These are phyloP conservation scores for Xylaria telfairii DNA, from an alignment of 495 filamentous ascomycete genomes.

Conservation along the genomic window DNA sequence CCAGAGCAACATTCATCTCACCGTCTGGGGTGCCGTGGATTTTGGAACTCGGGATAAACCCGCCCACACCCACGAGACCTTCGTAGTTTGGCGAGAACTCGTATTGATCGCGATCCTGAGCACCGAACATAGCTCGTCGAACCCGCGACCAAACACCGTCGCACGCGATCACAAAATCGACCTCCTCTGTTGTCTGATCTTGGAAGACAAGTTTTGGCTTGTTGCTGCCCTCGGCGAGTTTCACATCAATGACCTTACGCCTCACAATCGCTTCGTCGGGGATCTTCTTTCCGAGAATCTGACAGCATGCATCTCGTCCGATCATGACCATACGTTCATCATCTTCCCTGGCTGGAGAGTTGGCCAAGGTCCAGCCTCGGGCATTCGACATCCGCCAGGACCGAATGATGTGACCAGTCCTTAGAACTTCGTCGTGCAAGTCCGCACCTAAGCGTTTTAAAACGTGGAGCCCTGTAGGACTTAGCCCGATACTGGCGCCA, in stretches of 20 bases:
- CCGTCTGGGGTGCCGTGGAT: slow-evolving; percentile 33
- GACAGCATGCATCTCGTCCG: slow-evolving; percentile 21
- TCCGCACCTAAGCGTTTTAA: slow-evolving; percentile 15
- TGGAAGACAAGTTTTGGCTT: slow-evolving; percentile 36
- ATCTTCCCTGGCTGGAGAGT: slow-evolving; percentile 1
- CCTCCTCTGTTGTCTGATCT: slow-evolving; percentile 45
- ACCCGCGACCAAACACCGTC: slow-evolving; percentile 64
- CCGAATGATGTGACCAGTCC: slow-evolving; percentile 18
- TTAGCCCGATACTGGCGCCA: slow-evolving; percentile 17
- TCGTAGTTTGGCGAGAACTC: slow-evolving; percentile 30
- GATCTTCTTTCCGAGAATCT: slow-evolving; percentile 15
- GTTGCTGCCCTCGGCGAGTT: slow-evolving; percentile 24
- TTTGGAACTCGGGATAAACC: slow-evolving; percentile 51
- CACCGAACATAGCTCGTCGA: slow-evolving; percentile 51
- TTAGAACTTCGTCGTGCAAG: slow-evolving; percentile 14
- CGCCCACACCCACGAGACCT: slow-evolving; percentile 61
- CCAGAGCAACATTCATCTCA: slow-evolving; percentile 61
- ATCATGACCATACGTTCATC: slow-evolving; percentile 21
- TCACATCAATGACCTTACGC: slow-evolving; percentile 25
- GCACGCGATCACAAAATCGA: slow-evolving; percentile 64
- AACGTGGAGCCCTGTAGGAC: slow-evolving; percentile 21
- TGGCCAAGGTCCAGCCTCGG: slow-evolving; percentile 19
- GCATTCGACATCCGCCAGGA: slow-evolving; percentile 19
- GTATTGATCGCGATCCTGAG: slow-evolving; percentile 43
- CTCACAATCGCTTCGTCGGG: slow-evolving; percentile 11